Evolutionary conservation across 23 red algal species (phyloP), one percentile per base, ranked within the genome.

Genomic region (Gracilariopsis chorda): DNA sequence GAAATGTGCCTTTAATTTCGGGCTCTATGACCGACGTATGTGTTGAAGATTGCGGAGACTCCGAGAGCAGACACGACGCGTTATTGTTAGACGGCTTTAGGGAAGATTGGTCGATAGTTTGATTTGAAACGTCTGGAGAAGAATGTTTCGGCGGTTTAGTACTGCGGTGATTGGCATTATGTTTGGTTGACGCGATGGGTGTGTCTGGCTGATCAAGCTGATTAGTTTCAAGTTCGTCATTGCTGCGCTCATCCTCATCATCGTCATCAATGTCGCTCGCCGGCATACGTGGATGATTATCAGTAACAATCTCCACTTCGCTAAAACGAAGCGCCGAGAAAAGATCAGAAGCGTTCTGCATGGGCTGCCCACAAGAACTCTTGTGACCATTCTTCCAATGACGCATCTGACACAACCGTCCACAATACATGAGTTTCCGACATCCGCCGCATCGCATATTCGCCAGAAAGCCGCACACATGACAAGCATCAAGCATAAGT

Each of bases 281-380:
- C 23, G 43, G 10, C 48, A 52, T 46, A 20, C 49, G 52, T 13
- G 85, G 85, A 57, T 89, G 85, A 35, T 30, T 37, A 19, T 89
- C 85, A 0, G 85, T 89, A 11, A 89, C 85, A 57, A 89, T 89
- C 47, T 78, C 69, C 34, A 73, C 42, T 53, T 89, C 85, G 36
- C 36, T 35, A 43, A 73, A 77, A 11, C 70, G 42, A 44, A 64
- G 49, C 68, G 46, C 23, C 68, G 29, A 23, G 7, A 36, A 3
- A 24, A n/a, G 37, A 1, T 13, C 40, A 32, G 1, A 32, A 0
- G 40, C 44, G n/a, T 60, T 36, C 34, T 42, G 4, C 2, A 2
- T 35, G 40, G 14, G 42, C 4, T 56, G 10, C 7, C 12, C 69
- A 63, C 69, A 78, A 4, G 41, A 11, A 2, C 53, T 34, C 30